Percentiles rank a stretch among this genome's conserved stretches.
Conservation (phyloP, 805 yeast genomes). For the Wickerhamomyces hampshirensis region DNA sequence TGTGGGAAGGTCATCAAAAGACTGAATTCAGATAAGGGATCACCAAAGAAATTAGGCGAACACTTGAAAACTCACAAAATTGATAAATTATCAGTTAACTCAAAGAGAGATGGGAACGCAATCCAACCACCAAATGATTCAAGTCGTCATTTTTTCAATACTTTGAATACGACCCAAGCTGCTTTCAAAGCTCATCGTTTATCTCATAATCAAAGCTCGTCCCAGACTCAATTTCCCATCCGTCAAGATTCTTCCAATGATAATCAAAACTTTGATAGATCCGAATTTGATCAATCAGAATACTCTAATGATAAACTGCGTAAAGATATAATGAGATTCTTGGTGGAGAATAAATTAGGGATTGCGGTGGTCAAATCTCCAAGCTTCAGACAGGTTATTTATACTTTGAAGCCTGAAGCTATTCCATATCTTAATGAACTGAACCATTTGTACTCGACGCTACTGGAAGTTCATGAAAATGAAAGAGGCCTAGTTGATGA, state of each 20-base stretch:
- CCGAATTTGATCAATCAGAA: conserved; percentile 34
- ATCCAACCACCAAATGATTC: background rate
- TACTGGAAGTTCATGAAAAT: conserved; percentile 36
- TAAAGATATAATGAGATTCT: conserved; percentile 43
- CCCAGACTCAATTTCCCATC: background rate
- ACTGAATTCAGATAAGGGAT: conserved; percentile 49
- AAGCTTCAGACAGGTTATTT: conserved; percentile 46
- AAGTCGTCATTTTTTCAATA: conserved; percentile 28
- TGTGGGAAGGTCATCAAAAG: conserved; percentile 47
- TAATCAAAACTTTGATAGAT: conserved; percentile 4
- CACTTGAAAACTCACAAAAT: conserved; percentile 53
- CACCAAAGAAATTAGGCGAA: conserved; percentile 54
- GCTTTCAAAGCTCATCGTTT: conserved; percentile 14
- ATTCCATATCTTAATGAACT: conserved; percentile 43
- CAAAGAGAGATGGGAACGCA: conserved; percentile 27
- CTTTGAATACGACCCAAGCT: conserved; percentile 14
- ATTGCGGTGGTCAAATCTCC: conserved; percentile 43
- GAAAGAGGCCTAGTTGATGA: conserved; percentile 5
- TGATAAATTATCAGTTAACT: conserved; percentile 34
- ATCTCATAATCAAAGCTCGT: conserved; percentile 1
- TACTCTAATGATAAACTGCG: conserved; percentile 45
- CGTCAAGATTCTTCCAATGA: background rate
- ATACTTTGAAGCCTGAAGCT: conserved; percentile 45
- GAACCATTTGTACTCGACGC: conserved; percentile 38
- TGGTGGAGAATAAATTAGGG: conserved; percentile 48